Conservation (phyloP, 345 rosid genomes). For the Populus deltoides region DNA sequence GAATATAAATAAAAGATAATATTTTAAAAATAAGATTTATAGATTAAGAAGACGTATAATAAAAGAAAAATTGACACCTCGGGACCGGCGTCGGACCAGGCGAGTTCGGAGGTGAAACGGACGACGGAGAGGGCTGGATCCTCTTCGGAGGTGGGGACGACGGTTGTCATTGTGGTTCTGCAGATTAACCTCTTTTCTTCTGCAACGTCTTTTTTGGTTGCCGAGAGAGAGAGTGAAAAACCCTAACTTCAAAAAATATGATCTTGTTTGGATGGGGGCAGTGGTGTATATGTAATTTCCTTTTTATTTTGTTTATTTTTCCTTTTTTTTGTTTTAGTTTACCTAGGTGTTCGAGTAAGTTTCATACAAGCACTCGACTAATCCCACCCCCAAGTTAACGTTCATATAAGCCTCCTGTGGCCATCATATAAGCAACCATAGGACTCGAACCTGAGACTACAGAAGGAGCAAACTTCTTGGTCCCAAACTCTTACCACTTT, state of each 20-base stretch:
- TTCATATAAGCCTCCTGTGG: no score
- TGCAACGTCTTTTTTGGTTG: background rate
- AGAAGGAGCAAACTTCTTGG: no score
- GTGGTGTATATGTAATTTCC: background rate
- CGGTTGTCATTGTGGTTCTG: constrained; percentile 55
- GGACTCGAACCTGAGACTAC: no score
- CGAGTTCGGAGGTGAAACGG: constrained; percentile 82
- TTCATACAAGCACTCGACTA: no score
- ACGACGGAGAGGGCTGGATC: constrained; percentile 86
- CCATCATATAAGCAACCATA: no score
- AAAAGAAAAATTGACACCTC: constrained; percentile 43
- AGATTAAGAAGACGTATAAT: background rate
- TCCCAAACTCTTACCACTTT: no score
- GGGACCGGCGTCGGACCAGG: constrained; percentile 98
- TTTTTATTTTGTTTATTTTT: background rate
- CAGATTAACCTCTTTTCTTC: background rate
- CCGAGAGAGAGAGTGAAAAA: constrained; percentile 14
- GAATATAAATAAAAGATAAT: background rate
- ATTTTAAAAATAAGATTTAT: background rate
- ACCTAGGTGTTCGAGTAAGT: no score
- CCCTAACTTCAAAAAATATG: constrained; percentile 19
- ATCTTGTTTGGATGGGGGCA: background rate
- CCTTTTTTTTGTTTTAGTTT: no score
- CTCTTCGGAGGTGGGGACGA: constrained; percentile 94
- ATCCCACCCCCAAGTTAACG: no score